Evolutionary conservation across 179 eudicot genomes (phyloP), one percentile per base, ranked within the genome.

Genomic region (Spergularia azorica): DNA sequence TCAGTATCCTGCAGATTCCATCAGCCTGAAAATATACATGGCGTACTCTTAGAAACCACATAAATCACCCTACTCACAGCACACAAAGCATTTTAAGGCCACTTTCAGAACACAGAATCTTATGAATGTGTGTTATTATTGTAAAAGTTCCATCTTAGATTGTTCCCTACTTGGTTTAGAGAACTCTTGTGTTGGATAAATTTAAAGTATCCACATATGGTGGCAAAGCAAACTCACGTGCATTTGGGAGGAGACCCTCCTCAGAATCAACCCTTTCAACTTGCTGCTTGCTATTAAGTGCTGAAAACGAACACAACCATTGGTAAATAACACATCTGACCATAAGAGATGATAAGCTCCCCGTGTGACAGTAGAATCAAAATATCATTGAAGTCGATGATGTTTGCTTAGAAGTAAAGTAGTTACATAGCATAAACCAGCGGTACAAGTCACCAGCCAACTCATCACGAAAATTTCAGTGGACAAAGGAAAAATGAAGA

Each of bases 1-100:
- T 80, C 76, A 95, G 83, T 84, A 93, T 88, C 86, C 79, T 84
- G 86, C 97, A 90, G 63, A 89, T 73, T 63, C 91, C 94, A 70
- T 87, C 90, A 77, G 88, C 90, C 99, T 95, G 88, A 71, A 68
- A 20, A 66, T 50, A 63, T 6, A 77, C 16, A 64, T 55, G 62
- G 65, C 67, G 38, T 21, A 64, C 2, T 66, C 63, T 55, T 57
- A 59, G 63, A 18, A 60, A 57, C 64, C 51, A 52, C 2, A 67
- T 7, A 60, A 21, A 55, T 52, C 51, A 73, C 36, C 20, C n/a
- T 62, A 51, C 18, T 48, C 69, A 59, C 5, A 74, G 14, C 60
- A 7, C 41, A 60, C 18, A 14, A 39, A 43, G n/a, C 18, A 8
- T 55, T 21, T 13, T 43, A 69, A 26, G 32, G 32, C 32, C 32